Evolutionary conservation across 2,329 filamentous ascomycete species (phyloP), one percentile per base, ranked within the genome.

Genomic region (Fusarium secorum): DNA sequence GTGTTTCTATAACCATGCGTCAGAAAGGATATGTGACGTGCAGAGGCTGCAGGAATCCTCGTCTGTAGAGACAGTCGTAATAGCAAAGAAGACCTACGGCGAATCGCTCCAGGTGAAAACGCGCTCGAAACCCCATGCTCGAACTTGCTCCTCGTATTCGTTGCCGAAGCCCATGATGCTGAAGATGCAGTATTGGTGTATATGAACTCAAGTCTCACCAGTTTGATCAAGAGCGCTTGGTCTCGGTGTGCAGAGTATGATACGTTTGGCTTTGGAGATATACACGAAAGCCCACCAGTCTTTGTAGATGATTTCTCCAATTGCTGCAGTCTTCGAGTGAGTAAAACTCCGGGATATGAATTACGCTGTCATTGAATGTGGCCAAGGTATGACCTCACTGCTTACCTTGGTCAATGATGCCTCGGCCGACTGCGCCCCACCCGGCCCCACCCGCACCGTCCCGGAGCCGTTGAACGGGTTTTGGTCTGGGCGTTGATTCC

Each of bases 81-180:
- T 15, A 41, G 4, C 28, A 38, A 49, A 28, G 18, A 24, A 20
- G 17, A 85, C 88, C 78, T 85, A 93, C 90, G 90, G 88, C 26
- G 84, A 81, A 79, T 93, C 91, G 11, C 86, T 89, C 91, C 91
- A 93, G 5, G 90, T 93, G 70, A 92, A 92, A 75, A 92, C 90
- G 53, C 89, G 84, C 5, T 78, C 72, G 77, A 93, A 94, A 3
- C 91, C 91, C 91, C 91, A 93, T 3, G 87, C 88, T 38, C 84
- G 84, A 30, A 93, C 91, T 75, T 91, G 82, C 53, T 82, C 80
- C 78, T 93, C 90, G 39, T 76, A 73, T 39, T 75, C 66, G 28
- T 66, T 74, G 30, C 63, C 68, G 42, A 72, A 71, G 60, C 68
- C 72, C 79, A 80, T 80, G 49, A 63, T 70, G 49, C 22, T 24